Evolutionary conservation across 2,329 filamentous ascomycete genomes (phyloP).

Genomic region (Penicillium freii): DNA sequence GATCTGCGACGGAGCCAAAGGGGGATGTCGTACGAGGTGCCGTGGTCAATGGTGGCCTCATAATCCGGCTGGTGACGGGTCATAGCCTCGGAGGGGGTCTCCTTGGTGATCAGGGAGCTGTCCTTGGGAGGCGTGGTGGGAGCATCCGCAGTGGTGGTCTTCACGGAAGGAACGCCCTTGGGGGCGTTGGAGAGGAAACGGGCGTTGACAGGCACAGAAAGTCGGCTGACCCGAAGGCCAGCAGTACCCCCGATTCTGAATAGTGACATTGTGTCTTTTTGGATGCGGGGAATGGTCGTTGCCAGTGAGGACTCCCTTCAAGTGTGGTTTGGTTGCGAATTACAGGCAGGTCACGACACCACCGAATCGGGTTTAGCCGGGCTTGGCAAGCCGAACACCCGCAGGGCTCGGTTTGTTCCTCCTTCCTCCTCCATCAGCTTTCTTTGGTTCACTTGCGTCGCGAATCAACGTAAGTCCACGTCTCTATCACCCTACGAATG

Average conservation of each 20-base stretch:
- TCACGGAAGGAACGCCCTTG: constrained; percentile 55
- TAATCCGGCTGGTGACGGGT: constrained; percentile 76
- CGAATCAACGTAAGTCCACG: constrained; percentile 33
- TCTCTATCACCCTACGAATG: background rate
- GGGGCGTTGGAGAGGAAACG: constrained; percentile 39
- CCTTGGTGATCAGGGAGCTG: constrained; percentile 51
- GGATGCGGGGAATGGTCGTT: constrained; percentile 18
- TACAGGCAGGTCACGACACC: constrained; percentile 33
- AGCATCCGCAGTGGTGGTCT: constrained; percentile 49
- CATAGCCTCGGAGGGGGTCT: constrained; percentile 51
- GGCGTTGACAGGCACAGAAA: constrained; percentile 35
- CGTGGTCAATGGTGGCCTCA: constrained; percentile 75
- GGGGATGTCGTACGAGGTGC: constrained; percentile 70
- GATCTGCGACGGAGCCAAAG: constrained; percentile 3
- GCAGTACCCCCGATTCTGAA: constrained; percentile 54
- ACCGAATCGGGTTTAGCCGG: constrained; percentile 38
- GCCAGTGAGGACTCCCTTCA: constrained; percentile 33
- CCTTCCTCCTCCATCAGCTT: constrained; percentile 35
- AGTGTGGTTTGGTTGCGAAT: constrained; percentile 34
- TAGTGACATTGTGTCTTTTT: constrained; percentile 59
- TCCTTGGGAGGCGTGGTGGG: constrained; percentile 39
- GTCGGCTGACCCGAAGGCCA: constrained; percentile 33
- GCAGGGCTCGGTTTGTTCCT: constrained; percentile 31
- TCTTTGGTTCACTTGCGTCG: constrained; percentile 33
- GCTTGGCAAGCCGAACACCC: constrained; percentile 37